Evolutionary conservation across 1,139 yeast species (phyloP).

Genomic region (Pneumocystis wakefieldiae): DNA sequence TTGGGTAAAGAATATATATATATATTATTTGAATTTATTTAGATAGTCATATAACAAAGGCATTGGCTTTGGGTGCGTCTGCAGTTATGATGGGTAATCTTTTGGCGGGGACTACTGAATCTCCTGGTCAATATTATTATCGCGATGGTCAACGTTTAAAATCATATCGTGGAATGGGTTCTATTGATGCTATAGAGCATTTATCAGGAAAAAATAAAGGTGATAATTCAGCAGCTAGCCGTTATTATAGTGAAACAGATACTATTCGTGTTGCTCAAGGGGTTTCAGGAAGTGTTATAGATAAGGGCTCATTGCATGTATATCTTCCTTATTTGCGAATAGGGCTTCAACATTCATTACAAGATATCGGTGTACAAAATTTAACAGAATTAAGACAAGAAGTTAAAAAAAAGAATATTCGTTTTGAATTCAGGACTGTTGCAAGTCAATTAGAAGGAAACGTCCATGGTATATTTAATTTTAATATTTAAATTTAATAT

Average conservation of each 20-base stretch:
- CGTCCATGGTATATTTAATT: conserved; percentile 88
- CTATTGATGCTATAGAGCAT: conserved; percentile 97
- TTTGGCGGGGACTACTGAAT: conserved; percentile 95
- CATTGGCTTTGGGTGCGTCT: conserved; percentile 92
- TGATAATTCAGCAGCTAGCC: conserved; percentile 93
- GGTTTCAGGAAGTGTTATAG: conserved; percentile 92
- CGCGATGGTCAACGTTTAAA: conserved; percentile 96
- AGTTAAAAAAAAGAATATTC: conserved; percentile 54
- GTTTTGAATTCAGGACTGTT: conserved; percentile 96
- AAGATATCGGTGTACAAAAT: conserved; percentile 83
- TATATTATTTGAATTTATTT: neutral
- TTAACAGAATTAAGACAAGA: conserved; percentile 46
- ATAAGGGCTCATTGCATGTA: conserved; percentile 88
- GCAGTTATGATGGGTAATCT: conserved; percentile 99
- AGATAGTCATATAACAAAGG: conserved; percentile 77
- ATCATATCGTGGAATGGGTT: conserved; percentile 99
- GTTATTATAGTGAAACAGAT: conserved; percentile 94
- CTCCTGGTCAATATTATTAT: conserved; percentile 97
- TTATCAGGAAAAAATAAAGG: conserved; percentile 36
- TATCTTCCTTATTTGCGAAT: conserved; percentile 85
- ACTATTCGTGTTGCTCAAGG: conserved; percentile 97
- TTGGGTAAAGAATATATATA: conserved; percentile 29
- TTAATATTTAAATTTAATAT: conserved; percentile 79
- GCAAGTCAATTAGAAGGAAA: conserved; percentile 99
- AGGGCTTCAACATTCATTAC: conserved; percentile 97